A percentile compares a stretch with the other conserved stretches of the same genome.
These are phyloP conservation scores for Brassica juncea DNA, from an alignment of 345 rosid species.

Conservation along the genomic window DNA sequence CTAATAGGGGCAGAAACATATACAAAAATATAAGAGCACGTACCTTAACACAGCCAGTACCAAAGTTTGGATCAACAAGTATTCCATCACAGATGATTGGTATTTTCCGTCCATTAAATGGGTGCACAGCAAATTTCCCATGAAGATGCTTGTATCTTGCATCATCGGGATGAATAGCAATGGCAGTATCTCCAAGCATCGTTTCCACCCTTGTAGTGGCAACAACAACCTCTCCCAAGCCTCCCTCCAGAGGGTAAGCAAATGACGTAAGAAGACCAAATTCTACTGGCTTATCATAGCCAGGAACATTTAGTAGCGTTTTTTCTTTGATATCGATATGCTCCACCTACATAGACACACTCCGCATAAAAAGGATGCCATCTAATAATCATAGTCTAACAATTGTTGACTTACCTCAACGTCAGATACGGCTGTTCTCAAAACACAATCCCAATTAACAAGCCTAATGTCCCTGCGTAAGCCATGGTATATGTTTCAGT, in stretches of 20 bases:
- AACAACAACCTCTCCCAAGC: conserved; percentile 81
- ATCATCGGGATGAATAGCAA: conserved; percentile 91
- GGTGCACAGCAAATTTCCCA: conserved; percentile 82
- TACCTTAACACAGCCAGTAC: conserved; percentile 99
- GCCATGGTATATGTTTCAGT: conserved; percentile 12
- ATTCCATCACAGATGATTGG: conserved; percentile 77
- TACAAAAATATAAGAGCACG: background rate
- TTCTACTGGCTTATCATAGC: conserved; percentile 77
- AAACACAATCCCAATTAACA: conserved; percentile 45
- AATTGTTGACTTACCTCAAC: conserved; percentile 62
- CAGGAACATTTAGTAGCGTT: conserved; percentile 69
- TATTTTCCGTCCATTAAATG: conserved; percentile 86
- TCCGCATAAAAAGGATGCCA: conserved; percentile 27
- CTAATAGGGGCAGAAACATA: background rate
- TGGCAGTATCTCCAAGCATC: conserved; percentile 98
- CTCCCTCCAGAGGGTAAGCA: conserved; percentile 83
- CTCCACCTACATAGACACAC: conserved; percentile 62
- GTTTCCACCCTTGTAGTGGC: conserved; percentile 99
- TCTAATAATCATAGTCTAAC: conserved; percentile 19
- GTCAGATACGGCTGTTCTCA: conserved; percentile 89
- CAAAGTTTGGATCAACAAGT: conserved; percentile 88
- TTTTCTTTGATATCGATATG: conserved; percentile 71
- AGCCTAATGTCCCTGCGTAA: conserved; percentile 73
- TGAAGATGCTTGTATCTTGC: conserved; percentile 81
- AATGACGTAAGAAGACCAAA: conserved; percentile 87